These are phyloP conservation scores for Aspergillus ochraceoroseus DNA, from an alignment of 2,329 filamentous ascomycete genomes.

Conservation along the genomic window DNA sequence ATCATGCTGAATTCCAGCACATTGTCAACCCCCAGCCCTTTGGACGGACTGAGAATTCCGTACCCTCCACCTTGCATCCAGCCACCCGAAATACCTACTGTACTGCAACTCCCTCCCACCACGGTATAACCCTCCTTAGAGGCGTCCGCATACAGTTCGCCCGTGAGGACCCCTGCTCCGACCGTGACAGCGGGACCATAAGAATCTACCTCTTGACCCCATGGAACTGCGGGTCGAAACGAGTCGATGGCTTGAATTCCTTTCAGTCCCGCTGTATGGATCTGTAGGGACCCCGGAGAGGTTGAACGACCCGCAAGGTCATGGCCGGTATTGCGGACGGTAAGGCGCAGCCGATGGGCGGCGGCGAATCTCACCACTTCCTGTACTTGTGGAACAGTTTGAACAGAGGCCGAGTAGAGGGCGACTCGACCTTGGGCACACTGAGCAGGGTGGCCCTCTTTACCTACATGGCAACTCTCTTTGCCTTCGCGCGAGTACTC, in stretches of 20 bases:
- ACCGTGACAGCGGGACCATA: slow-evolving; percentile 44
- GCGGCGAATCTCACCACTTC: slow-evolving; percentile 37
- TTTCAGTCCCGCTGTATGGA: slow-evolving; percentile 22
- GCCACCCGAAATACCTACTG: slow-evolving; percentile 54
- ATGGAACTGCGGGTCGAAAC: slow-evolving; percentile 19
- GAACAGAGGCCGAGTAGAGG: slow-evolving; percentile 35
- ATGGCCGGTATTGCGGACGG: slow-evolving; percentile 21
- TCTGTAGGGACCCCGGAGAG: slow-evolving; percentile 33
- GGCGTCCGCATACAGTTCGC: slow-evolving; percentile 45
- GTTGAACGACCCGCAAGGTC: slow-evolving; percentile 18
- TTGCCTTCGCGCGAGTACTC: no score
- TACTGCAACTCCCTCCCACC: slow-evolving; percentile 35
- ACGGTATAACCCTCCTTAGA: slow-evolving; percentile 40
- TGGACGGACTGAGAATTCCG: slow-evolving; percentile 38
- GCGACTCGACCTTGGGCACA: slow-evolving; percentile 39
- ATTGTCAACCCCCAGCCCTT: slow-evolving; percentile 27
- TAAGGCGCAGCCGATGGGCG: slow-evolving; percentile 17
- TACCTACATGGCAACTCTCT: no score
- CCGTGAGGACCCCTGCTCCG: slow-evolving; percentile 50
- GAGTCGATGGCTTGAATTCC: slow-evolving; percentile 5
- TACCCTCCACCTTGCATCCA: slow-evolving; percentile 58
- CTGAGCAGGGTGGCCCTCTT: slow-evolving; percentile 9
- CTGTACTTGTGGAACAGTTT: slow-evolving; percentile 34
- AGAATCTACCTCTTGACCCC: slow-evolving; percentile 13
- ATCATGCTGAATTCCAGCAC: slow-evolving; percentile 27